Percentiles rank a stretch among this genome's conserved stretches.
Conservation (phyloP, 768 basidiomycete species). For the Agrocybe chaxingu region DNA sequence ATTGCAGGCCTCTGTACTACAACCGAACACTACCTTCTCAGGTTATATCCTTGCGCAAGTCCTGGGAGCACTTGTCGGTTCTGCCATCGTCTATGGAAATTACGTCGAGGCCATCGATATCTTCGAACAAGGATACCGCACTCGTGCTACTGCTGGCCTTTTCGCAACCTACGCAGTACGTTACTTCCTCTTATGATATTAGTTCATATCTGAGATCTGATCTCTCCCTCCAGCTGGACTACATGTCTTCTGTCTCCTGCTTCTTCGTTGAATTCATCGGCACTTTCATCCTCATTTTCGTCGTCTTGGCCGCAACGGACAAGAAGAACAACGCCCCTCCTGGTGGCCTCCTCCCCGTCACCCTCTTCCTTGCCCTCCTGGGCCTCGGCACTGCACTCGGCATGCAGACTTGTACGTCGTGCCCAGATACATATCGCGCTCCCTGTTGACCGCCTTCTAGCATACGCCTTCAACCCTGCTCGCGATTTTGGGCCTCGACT, state of each 20-base stretch:
- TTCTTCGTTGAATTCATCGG: conserved; percentile 54
- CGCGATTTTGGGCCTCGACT: conserved; percentile 67
- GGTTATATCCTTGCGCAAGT: conserved; percentile 46
- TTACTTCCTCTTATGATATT: conserved; percentile 5
- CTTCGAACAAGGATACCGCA: conserved; percentile 50
- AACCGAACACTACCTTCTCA: background rate
- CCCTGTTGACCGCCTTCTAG: conserved; percentile 21
- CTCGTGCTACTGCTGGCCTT: conserved; percentile 50
- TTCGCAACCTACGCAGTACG: conserved; percentile 62
- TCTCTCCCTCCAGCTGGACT: conserved; percentile 22
- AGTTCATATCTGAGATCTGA: background rate
- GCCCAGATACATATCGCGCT: background rate
- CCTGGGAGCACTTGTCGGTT: conserved; percentile 59
- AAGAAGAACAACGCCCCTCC: conserved; percentile 39
- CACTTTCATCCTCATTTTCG: conserved; percentile 50
- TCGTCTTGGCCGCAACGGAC: conserved; percentile 56
- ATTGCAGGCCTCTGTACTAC: background rate
- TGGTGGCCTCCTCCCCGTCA: conserved; percentile 49
- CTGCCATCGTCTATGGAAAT: conserved; percentile 56
- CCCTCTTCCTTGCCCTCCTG: conserved; percentile 52
- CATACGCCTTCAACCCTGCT: conserved; percentile 65
- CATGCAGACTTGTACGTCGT: conserved; percentile 49
- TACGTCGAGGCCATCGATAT: conserved; percentile 66
- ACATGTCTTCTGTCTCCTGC: conserved; percentile 32
- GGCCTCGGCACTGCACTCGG: conserved; percentile 58